Conservation (phyloP, 2,329 filamentous ascomycete species). For the Trichoderma endophyticum region DNA sequence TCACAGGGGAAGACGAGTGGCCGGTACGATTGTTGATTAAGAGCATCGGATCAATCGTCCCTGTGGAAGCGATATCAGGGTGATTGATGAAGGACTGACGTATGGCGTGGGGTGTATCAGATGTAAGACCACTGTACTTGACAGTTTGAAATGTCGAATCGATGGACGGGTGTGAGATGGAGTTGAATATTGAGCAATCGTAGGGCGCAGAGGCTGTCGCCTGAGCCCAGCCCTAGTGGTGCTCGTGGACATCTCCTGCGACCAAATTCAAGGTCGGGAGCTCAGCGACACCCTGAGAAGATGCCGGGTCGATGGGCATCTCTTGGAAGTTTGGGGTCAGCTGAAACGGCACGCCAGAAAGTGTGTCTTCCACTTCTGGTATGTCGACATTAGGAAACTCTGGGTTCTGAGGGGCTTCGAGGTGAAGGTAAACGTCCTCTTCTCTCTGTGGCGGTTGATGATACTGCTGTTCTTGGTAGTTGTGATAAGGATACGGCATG, state of each 20-base stretch:
- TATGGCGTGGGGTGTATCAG: not conserved
- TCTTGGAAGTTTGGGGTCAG: not conserved
- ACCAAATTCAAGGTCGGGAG: not conserved
- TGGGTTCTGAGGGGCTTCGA: not conserved
- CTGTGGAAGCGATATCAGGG: not conserved
- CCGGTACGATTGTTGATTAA: not conserved
- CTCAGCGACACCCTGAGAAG: not conserved
- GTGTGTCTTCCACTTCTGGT: not conserved
- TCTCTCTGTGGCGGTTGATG: not conserved
- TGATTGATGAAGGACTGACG: not conserved
- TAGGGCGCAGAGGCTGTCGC: not conserved
- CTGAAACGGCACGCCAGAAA: not conserved
- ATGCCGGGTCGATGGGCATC: not conserved
- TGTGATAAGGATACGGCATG: not conserved
- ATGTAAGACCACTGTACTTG: not conserved
- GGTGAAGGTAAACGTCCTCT: not conserved
- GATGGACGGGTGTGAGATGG: not conserved
- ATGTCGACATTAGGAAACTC: not conserved
- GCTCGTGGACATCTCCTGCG: not conserved
- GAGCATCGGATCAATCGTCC: slow-evolving; percentile 13
- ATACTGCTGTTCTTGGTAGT: not conserved
- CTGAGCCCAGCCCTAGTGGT: not conserved
- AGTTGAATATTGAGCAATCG: not conserved
- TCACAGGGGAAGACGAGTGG: not conserved
- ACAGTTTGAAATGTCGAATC: not conserved